Evolutionary conservation across 169 alveolate genomes (phyloP).

Genomic region (Eimeria falciformis): DNA sequence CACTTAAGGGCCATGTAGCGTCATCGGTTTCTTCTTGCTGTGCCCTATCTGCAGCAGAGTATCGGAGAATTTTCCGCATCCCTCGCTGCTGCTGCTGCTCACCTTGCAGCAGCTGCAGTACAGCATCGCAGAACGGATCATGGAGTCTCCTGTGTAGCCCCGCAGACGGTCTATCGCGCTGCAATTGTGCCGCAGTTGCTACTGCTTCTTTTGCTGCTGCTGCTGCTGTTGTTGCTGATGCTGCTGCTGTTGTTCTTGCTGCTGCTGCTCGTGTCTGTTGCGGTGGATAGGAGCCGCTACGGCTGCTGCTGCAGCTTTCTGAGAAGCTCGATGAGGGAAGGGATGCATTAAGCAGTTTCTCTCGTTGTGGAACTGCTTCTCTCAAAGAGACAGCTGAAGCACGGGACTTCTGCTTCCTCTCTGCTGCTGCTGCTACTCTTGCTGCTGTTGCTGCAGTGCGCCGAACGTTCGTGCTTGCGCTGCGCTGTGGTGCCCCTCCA

Average conservation of each 20-base stretch:
- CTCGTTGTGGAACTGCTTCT: background rate
- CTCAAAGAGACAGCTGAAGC: too few species aligned
- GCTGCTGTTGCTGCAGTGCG: conserved; percentile 11
- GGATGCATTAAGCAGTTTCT: background rate
- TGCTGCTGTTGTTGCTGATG: conserved; percentile 33
- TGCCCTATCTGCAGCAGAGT: background rate
- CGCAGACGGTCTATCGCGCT: background rate
- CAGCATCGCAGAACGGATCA: conserved; percentile 49
- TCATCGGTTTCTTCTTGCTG: background rate
- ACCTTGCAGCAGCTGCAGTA: conserved; percentile 48
- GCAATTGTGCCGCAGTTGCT: background rate
- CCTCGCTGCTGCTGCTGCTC: conserved; percentile 2
- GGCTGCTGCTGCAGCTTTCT: conserved; percentile 12
- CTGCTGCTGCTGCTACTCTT: conserved; percentile 11
- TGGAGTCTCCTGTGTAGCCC: conserved; percentile 20
- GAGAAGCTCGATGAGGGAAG: background rate
- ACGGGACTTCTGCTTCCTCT: too few species aligned
- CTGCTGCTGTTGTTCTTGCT: background rate
- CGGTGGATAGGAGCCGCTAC: background rate
- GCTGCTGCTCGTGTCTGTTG: background rate
- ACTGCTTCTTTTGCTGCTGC: background rate
- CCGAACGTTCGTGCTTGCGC: background rate
- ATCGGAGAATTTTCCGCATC: background rate
- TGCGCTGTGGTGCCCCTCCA: background rate
- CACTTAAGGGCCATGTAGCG: too few species aligned